Conservation (phyloP, 2,329 filamentous ascomycete genomes). For the Alternaria solani region DNA sequence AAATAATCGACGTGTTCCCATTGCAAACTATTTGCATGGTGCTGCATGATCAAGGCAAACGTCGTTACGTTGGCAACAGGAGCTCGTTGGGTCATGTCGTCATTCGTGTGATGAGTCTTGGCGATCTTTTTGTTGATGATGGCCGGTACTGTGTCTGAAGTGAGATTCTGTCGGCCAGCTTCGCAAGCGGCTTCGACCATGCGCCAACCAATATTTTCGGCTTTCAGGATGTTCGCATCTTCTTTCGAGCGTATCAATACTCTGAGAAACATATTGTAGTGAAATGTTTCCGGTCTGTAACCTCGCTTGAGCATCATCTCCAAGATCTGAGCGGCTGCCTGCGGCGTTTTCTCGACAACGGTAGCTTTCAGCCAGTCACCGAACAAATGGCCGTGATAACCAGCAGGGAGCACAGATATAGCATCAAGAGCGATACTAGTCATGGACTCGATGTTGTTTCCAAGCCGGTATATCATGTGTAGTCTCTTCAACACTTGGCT, state of each 20-base stretch:
- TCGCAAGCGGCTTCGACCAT: conserved; percentile 42
- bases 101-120: not conserved
- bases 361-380: conserved; percentile 89
- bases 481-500: conserved; percentile 36
- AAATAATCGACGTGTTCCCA: conserved; percentile 50
- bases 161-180: not conserved
- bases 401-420: conserved; percentile 62
- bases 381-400: conserved; percentile 79
- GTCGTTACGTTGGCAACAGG: conserved; percentile 42
- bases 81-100: conserved; percentile 17
- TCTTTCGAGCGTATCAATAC: conserved; percentile 70
- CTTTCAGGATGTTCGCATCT: conserved; percentile 32
- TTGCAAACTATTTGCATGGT: conserved; percentile 37
- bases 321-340: conserved; percentile 76
- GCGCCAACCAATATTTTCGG: conserved; percentile 47
- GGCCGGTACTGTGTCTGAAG: not conserved
- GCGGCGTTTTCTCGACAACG: conserved; percentile 67
- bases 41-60: conserved; percentile 43
- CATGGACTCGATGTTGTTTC: conserved; percentile 39
- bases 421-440: conserved; percentile 48
- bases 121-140: conserved; percentile 9
- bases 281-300: conserved; percentile 73
- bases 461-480: conserved; percentile 39
- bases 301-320: conserved; percentile 76
- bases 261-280: conserved; percentile 83